Evolutionary conservation across 495 filamentous ascomycete genomes (phyloP).

Genomic region (Lophiostoma macrostomum): DNA sequence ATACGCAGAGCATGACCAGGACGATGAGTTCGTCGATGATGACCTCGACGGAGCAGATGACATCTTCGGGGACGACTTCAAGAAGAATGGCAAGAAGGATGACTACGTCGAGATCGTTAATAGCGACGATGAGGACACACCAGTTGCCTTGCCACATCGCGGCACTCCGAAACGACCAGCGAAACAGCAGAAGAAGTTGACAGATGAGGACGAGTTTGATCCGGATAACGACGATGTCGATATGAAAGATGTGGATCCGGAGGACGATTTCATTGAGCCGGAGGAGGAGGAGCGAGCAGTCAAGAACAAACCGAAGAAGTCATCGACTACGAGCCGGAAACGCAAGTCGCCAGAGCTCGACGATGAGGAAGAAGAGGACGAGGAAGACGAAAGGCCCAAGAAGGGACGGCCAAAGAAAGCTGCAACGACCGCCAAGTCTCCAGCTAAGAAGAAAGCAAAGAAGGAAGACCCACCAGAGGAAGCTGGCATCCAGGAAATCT

Average conservation of each 20-base stretch:
- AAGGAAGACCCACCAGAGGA: slow-evolving; percentile 60
- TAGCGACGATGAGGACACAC: slow-evolving; percentile 31
- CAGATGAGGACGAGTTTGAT: slow-evolving; percentile 36
- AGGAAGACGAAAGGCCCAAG: slow-evolving; percentile 47
- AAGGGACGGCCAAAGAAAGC: slow-evolving; percentile 31
- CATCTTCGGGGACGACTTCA: slow-evolving; percentile 37
- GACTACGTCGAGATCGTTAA: slow-evolving; percentile 37
- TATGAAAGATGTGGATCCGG: slow-evolving; percentile 43
- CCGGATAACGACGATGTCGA: slow-evolving; percentile 39
- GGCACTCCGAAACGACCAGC: slow-evolving; percentile 26
- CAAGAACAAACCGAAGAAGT: slow-evolving; percentile 43
- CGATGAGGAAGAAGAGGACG: slow-evolving; percentile 48
- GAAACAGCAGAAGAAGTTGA: slow-evolving; percentile 33
- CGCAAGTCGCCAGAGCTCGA: slow-evolving; percentile 52
- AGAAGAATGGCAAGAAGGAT: slow-evolving; percentile 36
- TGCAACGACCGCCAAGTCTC: slow-evolving; percentile 26
- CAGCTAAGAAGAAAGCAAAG: slow-evolving; percentile 52
- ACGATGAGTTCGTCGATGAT: slow-evolving; percentile 42
- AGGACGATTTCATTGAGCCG: slow-evolving; percentile 43
- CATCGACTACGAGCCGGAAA: slow-evolving; percentile 48
- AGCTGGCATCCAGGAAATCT: slow-evolving; percentile 70
- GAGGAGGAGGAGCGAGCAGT: slow-evolving; percentile 40
- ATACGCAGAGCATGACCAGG: slow-evolving; percentile 38
- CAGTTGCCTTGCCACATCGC: slow-evolving; percentile 30
- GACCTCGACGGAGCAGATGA: slow-evolving; percentile 38